Evolutionary conservation across 2,329 filamentous ascomycete genomes (phyloP), one percentile per base, ranked within the genome.

Genomic region (Cytospora piceae): DNA sequence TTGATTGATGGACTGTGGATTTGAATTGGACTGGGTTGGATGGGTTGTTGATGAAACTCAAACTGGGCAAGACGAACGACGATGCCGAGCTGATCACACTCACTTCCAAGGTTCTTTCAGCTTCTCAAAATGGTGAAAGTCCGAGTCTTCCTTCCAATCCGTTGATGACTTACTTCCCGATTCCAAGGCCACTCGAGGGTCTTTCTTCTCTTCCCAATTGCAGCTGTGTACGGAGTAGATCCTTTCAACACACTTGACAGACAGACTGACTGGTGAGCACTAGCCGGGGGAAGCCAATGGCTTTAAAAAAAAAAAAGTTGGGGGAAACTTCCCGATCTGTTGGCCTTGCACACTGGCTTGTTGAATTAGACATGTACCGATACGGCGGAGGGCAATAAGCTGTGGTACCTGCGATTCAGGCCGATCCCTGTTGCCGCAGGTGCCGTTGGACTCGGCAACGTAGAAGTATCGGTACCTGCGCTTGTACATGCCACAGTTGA

Each of bases 271-370:
- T 24, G 22, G 5, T 49, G 46, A 24, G 22, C 17, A 46, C 42
- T n/a, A 24, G 11, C 46, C n/a, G 22, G 46, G 46, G n/a, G 46
- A 22, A 15, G 12, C 17, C 53, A 63, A 61, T 61, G 63, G 54
- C 61, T 49, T 39, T 39, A 32, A 49, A 57, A 72, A 34, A 73
- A 32, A 49, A 57, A 73, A 70, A 72, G 72, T 74, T 73, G 72
- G 72, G 73, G 72, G 46, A 22, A 74, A 71, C 61, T 73, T 70
- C 68, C 65, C 64, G 64, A 58, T 61, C 62, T 72, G 69, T 71
- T 73, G 69, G 61, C 69, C 70, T 73, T 72, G 11, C 34, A 15
- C 34, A 15, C 34, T 37, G 71, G 70, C 68, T 68, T 72, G 71
- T 72, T 72, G 71, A 72, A 71, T 67, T 62, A 59, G 34, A 58